Base-by-base conservation (phyloP, 202 grass and related monocot species). In the Saccharum hybrid region DNA sequence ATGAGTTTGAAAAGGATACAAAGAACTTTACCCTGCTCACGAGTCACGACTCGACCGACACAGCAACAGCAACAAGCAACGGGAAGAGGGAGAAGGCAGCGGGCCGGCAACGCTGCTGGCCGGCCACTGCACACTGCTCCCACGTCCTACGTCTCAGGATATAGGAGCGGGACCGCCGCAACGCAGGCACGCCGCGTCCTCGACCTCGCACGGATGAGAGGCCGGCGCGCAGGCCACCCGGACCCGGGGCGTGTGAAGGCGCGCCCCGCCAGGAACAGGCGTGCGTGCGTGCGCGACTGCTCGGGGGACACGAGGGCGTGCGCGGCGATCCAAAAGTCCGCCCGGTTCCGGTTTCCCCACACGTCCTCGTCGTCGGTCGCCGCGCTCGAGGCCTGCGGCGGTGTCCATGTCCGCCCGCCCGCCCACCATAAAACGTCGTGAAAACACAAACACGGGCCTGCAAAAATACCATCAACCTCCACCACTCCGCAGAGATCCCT, bases 291-390 rank as follows among this genome's bases (percentile, higher is more conserved):
- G 48, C 38, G 38, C 38, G 38, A 36, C 36, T 36, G 36, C n/a
- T 37, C 65, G 41, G 65, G 65, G 79, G 65, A 57, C 72, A 82
- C 85, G 80, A 78, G 57, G 74, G 16, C 73, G 66, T 31, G 85
- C 84, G 22, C 76, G 8, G 10, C 51, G 74, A 76, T 19, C 72
- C 71, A 85, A 72, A 80, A 54, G 62, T 54, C 63, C 63, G 62
- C 0, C 18, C 45, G 28, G 33, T 33, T 33, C 33, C 33, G 33
- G 41, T 49, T 33, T n/a, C 10, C 19, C 16, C 16, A 18, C 64
- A 7, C 54, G 54, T 43, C 74, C 23, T 65, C 75, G 4, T n/a
- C 60, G 22, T 78, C 41, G 75, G 8, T 9, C 67, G 10, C 38
- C 67, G 67, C 67, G 67, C 19, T 4, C 68, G 6, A 11, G 13